Evolutionary conservation across 495 filamentous ascomycete genomes (phyloP), one percentile per base, ranked within the genome.

Genomic region (Talaromyces nanjingensis): DNA sequence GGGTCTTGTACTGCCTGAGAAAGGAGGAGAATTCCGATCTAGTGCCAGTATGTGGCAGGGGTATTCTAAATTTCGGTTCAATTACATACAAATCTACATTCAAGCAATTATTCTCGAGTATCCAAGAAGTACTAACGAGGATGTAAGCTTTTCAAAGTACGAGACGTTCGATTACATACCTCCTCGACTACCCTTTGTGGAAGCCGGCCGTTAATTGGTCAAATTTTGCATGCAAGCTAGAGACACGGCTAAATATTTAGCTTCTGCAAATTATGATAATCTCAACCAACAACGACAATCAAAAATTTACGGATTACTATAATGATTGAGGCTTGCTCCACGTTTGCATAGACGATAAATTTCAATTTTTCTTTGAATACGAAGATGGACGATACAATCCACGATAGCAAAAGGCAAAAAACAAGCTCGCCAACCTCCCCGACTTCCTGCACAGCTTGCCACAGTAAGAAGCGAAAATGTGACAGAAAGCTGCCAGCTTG

Each of bases 401-500:
- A 4, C 20, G 49, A 54, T 54, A 27, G 0, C 3, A 54, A 54
- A 45, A 6, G 14, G n/a, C 42, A 45, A 18, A 16, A n/a, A n/a
- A 45, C 5, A 16, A 9, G 42, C 7, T 18, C 18, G 18, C 18
- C 49, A 22, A 27, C 24, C 1, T n/a, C 49, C 18, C 20, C 8
- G 20, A 54, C 24, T 8, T 22, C 49, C 16, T 60, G 58, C 58
- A 25, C 31, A 39, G 14, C 34, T 12, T 60, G 58, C 22, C 34
- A 45, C 22, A 34, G 58, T 8, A 60, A 60, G 22, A 60, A 60
- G 34, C 31, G 58, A 34, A 60, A 60, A 33, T 60, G 58, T 27
- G 58, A 60, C 34, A 60, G 34, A 25, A 60, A 25, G 34, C 16
- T 18, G 58, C 58, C 58, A 18, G 31, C 58, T 4, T 60, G 58